Evolutionary conservation across 208 protist species (phyloP).

Genomic region (Trypanosoma boissoni): DNA sequence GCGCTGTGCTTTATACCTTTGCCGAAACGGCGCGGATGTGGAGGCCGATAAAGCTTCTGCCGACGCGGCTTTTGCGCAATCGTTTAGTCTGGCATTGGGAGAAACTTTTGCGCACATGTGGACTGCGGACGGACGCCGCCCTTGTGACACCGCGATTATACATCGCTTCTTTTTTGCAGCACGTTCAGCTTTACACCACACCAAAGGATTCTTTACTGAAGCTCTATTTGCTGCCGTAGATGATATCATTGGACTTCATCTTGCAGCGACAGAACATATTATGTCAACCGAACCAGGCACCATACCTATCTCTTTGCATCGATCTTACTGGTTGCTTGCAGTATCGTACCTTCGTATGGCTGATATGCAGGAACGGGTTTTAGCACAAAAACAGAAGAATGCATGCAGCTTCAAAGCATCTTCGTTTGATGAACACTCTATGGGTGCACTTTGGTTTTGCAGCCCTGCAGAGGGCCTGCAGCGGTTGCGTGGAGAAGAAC

Average conservation of each 20-base stretch:
- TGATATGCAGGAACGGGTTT: slow-evolving; percentile 9
- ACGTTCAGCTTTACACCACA: not conserved
- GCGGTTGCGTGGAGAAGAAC: slow-evolving; percentile 3
- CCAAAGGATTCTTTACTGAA: not conserved
- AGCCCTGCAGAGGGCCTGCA: not conserved
- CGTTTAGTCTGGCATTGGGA: slow-evolving; percentile 12
- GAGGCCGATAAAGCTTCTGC: not conserved
- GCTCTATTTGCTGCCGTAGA: not conserved
- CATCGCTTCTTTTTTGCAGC: slow-evolving; percentile 7
- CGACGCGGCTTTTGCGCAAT: slow-evolving; percentile 7
- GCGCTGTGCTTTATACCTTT: too few relatives aligned
- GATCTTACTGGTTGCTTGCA: slow-evolving; percentile 40
- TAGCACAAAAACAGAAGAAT: too few relatives aligned
- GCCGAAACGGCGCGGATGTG: not conserved
- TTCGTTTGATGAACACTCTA: not conserved
- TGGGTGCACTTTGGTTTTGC: not conserved
- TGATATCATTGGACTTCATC: too few relatives aligned
- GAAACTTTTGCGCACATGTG: slow-evolving; percentile 8
- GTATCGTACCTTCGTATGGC: slow-evolving; percentile 47
- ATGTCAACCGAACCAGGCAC: not conserved
- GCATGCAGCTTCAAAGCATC: not conserved
- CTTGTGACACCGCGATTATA: too few relatives aligned
- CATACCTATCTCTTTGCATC: slow-evolving; percentile 17
- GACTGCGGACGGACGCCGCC: too few relatives aligned
- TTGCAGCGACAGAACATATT: not conserved